These are phyloP conservation scores for Actinomortierella ambigua DNA, from an alignment of 371 early-diverging fungal species.

Conservation along the genomic window DNA sequence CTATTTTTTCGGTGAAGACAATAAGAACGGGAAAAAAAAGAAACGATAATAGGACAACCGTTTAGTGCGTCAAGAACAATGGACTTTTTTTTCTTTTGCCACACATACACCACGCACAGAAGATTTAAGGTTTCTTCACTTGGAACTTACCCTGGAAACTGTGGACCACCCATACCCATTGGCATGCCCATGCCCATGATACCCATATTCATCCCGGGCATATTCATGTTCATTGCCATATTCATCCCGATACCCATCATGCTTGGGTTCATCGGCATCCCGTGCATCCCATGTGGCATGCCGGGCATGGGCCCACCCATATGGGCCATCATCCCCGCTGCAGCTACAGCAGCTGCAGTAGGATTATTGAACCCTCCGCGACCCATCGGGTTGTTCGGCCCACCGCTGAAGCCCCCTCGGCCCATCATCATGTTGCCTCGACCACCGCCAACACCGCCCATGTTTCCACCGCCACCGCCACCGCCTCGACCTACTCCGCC, in stretches of 20 bases:
- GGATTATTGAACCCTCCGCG: not conserved
- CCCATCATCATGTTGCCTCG: constrained; percentile 12
- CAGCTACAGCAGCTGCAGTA: too few species aligned
- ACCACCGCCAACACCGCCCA: constrained; percentile 21
- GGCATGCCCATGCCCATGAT: constrained; percentile 9
- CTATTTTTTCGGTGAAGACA: constrained; percentile 4
- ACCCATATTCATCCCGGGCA: constrained; percentile 15
- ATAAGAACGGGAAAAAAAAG: not conserved
- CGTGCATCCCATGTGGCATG: constrained; percentile 13
- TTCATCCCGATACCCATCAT: constrained; percentile 12
- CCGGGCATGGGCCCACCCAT: constrained; percentile 9
- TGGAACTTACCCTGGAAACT: constrained; percentile 23
- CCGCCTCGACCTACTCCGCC: constrained; percentile 26
- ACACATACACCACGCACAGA: not conserved
- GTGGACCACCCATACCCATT: constrained; percentile 19
- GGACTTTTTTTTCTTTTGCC: not conserved
- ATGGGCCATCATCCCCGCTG: constrained; percentile 15
- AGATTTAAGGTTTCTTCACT: too few species aligned
- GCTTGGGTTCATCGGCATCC: constrained; percentile 13
- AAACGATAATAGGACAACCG: not conserved
- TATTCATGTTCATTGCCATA: constrained; percentile 16
- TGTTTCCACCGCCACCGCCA: not conserved
- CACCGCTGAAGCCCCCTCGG: constrained; percentile 20
- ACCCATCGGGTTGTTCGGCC: constrained; percentile 10
- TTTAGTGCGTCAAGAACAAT: too few species aligned